phyloP scores from a whole-genome alignment of 2,329 filamentous ascomycete species.

The Emericellopsis cladophorae region DNA sequence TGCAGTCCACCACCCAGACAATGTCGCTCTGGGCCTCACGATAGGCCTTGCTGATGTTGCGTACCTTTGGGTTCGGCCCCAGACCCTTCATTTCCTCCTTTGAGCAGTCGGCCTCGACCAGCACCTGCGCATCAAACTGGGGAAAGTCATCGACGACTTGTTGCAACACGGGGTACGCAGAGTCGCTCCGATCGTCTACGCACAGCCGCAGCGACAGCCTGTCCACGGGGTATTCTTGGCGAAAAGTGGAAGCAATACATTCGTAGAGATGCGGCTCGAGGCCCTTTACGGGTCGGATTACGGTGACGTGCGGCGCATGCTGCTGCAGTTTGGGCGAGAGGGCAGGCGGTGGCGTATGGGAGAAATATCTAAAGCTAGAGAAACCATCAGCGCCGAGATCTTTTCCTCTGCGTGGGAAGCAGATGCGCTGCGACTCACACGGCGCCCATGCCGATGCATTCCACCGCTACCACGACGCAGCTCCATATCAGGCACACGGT shows the following conservation, averaged over 20 bases:
- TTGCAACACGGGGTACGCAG: conserved; percentile 62
- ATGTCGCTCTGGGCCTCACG: conserved; percentile 78
- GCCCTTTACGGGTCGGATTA: conserved; percentile 88
- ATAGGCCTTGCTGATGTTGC: conserved; percentile 91
- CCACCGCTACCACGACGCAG: conserved; percentile 35
- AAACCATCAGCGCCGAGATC: background rate
- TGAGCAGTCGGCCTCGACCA: conserved; percentile 61
- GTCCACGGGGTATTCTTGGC: conserved; percentile 64
- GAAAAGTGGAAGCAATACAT: conserved; percentile 77
- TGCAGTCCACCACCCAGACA: conserved; percentile 92
- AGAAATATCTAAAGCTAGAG: conserved; percentile 40
- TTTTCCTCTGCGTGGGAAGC: background rate
- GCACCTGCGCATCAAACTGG: conserved; percentile 54
- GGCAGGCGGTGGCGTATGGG: conserved; percentile 31
- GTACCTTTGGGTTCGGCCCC: conserved; percentile 95
- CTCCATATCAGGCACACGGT: conserved; percentile 39
- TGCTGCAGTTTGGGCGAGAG: conserved; percentile 35
- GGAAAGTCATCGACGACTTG: conserved; percentile 64
- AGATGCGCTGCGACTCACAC: conserved; percentile 29
- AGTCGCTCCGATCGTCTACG: conserved; percentile 60
- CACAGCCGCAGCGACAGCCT: conserved; percentile 76
- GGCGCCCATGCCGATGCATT: conserved; percentile 41
- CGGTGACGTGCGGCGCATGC: conserved; percentile 66
- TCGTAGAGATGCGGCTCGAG: conserved; percentile 84
- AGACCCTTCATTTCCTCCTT: conserved; percentile 32